A percentile compares a stretch with the other conserved stretches of the same genome.
Evolutionary conservation across 116 monocot species (phyloP).

Genomic region (Dioscorea cayenensis): DNA sequence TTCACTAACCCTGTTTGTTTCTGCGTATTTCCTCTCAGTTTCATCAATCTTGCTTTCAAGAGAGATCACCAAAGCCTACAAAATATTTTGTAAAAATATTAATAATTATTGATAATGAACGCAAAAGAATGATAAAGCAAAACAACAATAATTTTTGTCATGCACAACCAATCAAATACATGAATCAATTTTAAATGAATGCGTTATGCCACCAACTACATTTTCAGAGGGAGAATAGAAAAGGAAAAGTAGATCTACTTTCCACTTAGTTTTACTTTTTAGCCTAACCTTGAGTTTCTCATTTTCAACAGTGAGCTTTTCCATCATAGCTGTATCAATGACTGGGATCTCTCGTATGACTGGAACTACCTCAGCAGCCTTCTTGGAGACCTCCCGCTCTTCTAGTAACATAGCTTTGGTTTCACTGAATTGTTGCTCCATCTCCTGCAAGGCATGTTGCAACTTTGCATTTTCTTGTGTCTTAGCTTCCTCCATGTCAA

Average conservation of each 20-base stretch:
- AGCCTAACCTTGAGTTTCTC: slow-evolving; percentile 42
- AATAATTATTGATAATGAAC: not conserved
- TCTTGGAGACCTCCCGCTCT: slow-evolving; percentile 72
- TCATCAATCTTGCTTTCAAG: slow-evolving; percentile 73
- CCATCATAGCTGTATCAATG: slow-evolving; percentile 59
- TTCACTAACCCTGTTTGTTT: slow-evolving; percentile 54
- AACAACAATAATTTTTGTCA: no score
- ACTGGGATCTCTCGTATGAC: slow-evolving; percentile 72
- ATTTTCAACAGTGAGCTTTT: slow-evolving; percentile 86
- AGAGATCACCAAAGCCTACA: slow-evolving; percentile 50
- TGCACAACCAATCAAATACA: not conserved
- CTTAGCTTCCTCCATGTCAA: slow-evolving; percentile 86
- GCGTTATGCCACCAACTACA: not conserved
- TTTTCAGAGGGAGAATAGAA: not conserved
- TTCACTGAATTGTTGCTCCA: slow-evolving; percentile 61
- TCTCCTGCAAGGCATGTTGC: slow-evolving; percentile 62
- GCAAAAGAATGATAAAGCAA: no score
- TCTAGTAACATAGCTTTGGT: slow-evolving; percentile 62
- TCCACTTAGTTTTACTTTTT: not conserved
- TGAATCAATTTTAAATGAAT: not conserved
- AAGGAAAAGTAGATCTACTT: not conserved
- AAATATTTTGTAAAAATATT: not conserved
- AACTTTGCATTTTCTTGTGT: slow-evolving; percentile 85
- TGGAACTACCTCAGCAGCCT: slow-evolving; percentile 56
- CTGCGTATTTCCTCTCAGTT: slow-evolving; percentile 69